Conservation (phyloP, 2,329 filamentous ascomycete genomes). For the Tolypocladium capitatum region DNA sequence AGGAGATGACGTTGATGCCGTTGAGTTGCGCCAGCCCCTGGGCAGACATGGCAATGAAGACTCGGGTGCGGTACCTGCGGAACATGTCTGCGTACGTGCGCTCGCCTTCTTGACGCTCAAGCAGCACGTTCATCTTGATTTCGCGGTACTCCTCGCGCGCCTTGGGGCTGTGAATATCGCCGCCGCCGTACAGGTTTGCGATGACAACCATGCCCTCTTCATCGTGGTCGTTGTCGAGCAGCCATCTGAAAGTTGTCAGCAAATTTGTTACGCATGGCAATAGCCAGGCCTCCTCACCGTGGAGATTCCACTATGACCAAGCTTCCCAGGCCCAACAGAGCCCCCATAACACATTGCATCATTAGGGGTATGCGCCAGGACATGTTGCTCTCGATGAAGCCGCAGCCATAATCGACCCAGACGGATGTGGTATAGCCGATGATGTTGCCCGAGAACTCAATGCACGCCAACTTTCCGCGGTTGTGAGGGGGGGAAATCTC, state of each 20-base stretch:
- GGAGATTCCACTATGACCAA: constrained; percentile 93
- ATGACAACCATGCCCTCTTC: constrained; percentile 98
- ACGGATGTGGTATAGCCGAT: constrained; percentile 91
- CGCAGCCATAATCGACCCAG: constrained; percentile 98
- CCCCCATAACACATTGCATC: constrained; percentile 92
- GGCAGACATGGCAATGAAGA: constrained; percentile 97
- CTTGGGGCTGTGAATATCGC: constrained; percentile 86
- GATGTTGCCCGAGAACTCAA: constrained; percentile 96
- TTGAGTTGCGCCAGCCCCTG: constrained; percentile 93
- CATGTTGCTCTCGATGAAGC: constrained; percentile 69
- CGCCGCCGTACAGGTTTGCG: constrained; percentile 89
- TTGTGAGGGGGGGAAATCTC: constrained; percentile 96
- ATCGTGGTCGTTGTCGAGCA: constrained; percentile 93
- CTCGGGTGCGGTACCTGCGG: constrained; percentile 74
- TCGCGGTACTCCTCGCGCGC: constrained; percentile 93
- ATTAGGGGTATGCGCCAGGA: constrained; percentile 84
- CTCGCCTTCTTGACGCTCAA: constrained; percentile 90
- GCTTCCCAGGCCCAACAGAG: constrained; percentile 71
- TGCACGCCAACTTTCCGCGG: constrained; percentile 87
- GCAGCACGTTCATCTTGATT: constrained; percentile 95
- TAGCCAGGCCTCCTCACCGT: constrained; percentile 40
- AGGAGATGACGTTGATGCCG: constrained; percentile 98
- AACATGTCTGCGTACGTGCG: constrained; percentile 91
- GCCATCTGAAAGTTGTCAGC: constrained; percentile 53
- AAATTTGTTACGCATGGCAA: background rate